These are phyloP conservation scores for Diophrys sp. DNA, from an alignment of 73 alveolate species.

Conservation along the genomic window DNA sequence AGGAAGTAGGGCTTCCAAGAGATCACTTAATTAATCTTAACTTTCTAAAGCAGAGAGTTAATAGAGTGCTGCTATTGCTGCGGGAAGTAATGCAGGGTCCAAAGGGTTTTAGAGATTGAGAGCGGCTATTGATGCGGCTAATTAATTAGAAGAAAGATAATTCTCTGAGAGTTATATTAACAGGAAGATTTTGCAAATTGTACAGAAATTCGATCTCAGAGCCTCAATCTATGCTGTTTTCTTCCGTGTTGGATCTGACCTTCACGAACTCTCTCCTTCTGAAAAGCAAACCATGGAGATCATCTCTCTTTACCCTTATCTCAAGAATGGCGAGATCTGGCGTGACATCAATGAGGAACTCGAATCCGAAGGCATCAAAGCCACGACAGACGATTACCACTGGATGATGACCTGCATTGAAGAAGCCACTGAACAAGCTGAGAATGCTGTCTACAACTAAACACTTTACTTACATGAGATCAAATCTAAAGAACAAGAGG, in stretches of 20 bases:
- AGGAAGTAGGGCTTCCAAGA: slow-evolving; percentile 1
- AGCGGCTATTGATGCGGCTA: slow-evolving; percentile 72
- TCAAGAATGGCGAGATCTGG: slow-evolving; percentile 96
- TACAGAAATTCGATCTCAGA: slow-evolving; percentile 84
- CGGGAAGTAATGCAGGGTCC: slow-evolving; percentile 30
- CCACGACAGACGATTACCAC: slow-evolving; percentile 91
- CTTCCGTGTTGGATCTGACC: slow-evolving; percentile 92
- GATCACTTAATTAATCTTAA: not conserved
- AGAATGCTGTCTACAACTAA: slow-evolving; percentile 81
- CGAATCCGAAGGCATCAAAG: slow-evolving; percentile 78
- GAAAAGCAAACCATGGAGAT: slow-evolving; percentile 94
- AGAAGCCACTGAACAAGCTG: slow-evolving; percentile 89
- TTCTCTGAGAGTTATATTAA: slow-evolving; percentile 73
- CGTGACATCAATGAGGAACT: slow-evolving; percentile 90
- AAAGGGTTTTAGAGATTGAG: slow-evolving; percentile 67
- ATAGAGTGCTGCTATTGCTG: slow-evolving; percentile 2
- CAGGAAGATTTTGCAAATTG: slow-evolving; percentile 72
- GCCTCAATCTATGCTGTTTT: slow-evolving; percentile 89
- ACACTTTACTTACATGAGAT: slow-evolving; percentile 69
- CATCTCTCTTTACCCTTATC: slow-evolving; percentile 91
- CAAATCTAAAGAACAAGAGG: slow-evolving; percentile 67
- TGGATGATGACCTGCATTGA: slow-evolving; percentile 94
- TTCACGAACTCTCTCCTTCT: slow-evolving; percentile 82
- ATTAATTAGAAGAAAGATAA: slow-evolving; percentile 24
- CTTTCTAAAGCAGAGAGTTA: no score